These are phyloP conservation scores for Hawksworthiomyces lignivorus DNA, from an alignment of 2,329 filamentous ascomycete genomes.

Conservation along the genomic window DNA sequence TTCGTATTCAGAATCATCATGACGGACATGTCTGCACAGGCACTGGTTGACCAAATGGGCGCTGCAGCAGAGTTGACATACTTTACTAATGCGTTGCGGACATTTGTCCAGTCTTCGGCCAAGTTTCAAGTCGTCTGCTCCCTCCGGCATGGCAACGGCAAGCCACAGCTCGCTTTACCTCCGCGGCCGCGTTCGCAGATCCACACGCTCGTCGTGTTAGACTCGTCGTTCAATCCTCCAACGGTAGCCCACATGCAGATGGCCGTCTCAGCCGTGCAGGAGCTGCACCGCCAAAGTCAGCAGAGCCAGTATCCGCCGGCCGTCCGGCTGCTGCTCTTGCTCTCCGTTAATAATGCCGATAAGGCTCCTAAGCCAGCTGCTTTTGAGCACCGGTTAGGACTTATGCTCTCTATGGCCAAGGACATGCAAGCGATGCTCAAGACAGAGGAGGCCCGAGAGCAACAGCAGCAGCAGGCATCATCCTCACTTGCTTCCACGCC, in stretches of 20 bases:
- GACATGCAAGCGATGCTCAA: constrained; percentile 36
- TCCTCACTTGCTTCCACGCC: neutral
- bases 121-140: constrained; percentile 37
- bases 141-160: neutral
- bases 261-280: constrained; percentile 38
- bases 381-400: constrained; percentile 58
- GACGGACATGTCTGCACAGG: too few species aligned
- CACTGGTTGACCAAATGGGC: too few species aligned
- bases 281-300: constrained; percentile 7
- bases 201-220: constrained; percentile 45
- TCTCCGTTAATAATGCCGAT: constrained; percentile 59
- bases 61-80: constrained; percentile 22
- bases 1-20: too few species aligned
- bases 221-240: constrained; percentile 63
- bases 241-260: constrained; percentile 54
- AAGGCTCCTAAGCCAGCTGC: constrained; percentile 59
- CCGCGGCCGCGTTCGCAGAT: neutral
- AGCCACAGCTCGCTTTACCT: constrained; percentile 14
- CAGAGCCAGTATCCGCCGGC: neutral
- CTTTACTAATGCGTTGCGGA: constrained; percentile 36
- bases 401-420: constrained; percentile 63
- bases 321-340: constrained; percentile 46
- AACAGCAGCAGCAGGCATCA: neutral
- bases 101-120: constrained; percentile 35
- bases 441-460: neutral